Conservation (phyloP, 768 basidiomycete species). For the Rhizopogon vinicolor region DNA sequence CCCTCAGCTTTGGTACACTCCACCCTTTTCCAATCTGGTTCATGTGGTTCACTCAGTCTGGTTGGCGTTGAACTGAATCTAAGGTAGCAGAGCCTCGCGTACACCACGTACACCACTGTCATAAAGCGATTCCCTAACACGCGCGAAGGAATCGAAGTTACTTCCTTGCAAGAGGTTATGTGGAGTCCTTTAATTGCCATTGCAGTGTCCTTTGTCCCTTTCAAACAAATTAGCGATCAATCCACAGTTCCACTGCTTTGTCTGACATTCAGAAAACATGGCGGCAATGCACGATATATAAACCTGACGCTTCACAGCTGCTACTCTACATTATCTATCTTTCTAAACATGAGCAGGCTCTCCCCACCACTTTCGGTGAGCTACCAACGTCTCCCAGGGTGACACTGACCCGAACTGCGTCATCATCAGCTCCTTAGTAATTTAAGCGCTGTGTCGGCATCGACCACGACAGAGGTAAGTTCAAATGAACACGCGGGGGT, state of each 20-base stretch:
- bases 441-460: slow-evolving; percentile 13
- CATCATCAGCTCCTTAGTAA: slow-evolving; percentile 23
- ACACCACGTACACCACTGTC: too few relatives aligned
- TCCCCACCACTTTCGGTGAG: slow-evolving; percentile 27
- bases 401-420: background rate
- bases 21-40: background rate
- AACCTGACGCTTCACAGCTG: background rate
- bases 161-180: too few relatives aligned
- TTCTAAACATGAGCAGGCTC: slow-evolving; percentile 23
- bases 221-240: slow-evolving; percentile 5
- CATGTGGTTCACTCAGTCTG: background rate
- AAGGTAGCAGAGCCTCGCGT: background rate
- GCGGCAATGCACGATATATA: slow-evolving; percentile 25
- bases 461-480: slow-evolving; percentile 15
- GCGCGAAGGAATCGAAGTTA: background rate
- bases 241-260: slow-evolving; percentile 17
- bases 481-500: background rate
- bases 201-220: background rate
- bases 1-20: background rate
- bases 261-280: slow-evolving; percentile 12
- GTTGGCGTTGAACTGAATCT: background rate
- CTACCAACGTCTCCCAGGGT: background rate
- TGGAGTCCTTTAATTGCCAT: background rate
- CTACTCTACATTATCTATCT: background rate
- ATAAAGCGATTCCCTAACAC: background rate